phyloP scores from a whole-genome alignment of 1,139 yeast genomes.

The Candida sanyaensis region DNA sequence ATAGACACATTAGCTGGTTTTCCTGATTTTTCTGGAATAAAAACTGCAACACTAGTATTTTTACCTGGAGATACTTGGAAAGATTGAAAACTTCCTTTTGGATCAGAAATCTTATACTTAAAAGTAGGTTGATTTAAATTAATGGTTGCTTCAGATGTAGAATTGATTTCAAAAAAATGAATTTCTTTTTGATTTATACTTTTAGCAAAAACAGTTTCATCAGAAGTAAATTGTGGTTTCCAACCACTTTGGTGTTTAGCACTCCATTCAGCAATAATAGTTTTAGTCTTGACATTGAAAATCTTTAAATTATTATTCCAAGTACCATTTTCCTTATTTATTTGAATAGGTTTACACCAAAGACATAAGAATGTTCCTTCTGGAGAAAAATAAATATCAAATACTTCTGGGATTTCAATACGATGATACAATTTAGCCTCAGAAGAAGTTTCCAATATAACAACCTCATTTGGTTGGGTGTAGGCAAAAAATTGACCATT shows the following conservation, averaged over 20 bases:
- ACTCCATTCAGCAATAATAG: constrained; percentile 65
- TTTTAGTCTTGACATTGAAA: constrained; percentile 54
- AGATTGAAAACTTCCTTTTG: constrained; percentile 53
- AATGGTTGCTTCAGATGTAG: constrained; percentile 42
- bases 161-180: constrained; percentile 63
- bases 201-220: constrained; percentile 71
- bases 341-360: constrained; percentile 85
- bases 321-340: constrained; percentile 61
- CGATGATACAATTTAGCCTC: constrained; percentile 28
- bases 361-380: constrained; percentile 81
- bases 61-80: constrained; percentile 80
- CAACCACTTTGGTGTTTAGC: constrained; percentile 88
- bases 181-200: constrained; percentile 61
- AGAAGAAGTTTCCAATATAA: constrained; percentile 55
- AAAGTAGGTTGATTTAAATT: constrained; percentile 56
- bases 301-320: constrained; percentile 78
- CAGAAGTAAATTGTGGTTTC: constrained; percentile 85
- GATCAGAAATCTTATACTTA: constrained; percentile 62
- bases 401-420: constrained; percentile 60
- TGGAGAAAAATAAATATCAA: constrained; percentile 86
- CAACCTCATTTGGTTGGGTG: constrained; percentile 57
- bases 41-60: constrained; percentile 90
- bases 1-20: constrained; percentile 89
- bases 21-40: constrained; percentile 80
- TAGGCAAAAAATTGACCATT: constrained; percentile 59